A percentile compares a stretch with the other conserved stretches of the same genome.
These are phyloP conservation scores for Kuraishia piskuri DNA, from an alignment of 805 yeast genomes.

Conservation along the genomic window DNA sequence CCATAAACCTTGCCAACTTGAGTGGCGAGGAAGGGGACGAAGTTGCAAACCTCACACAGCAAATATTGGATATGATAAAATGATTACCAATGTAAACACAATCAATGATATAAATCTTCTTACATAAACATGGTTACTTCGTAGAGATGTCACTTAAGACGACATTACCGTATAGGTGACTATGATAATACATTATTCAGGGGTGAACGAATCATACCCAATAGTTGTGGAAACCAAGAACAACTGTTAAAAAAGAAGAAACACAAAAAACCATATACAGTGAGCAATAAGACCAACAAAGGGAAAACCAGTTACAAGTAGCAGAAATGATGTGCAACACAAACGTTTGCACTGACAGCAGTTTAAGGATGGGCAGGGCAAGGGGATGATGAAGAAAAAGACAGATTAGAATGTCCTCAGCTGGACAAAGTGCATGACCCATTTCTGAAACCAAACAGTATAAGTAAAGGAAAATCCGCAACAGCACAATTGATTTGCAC, in stretches of 20 bases:
- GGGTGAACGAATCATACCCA: neutral
- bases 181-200: neutral
- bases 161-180: too few relatives aligned
- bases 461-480: neutral
- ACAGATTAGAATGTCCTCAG: neutral
- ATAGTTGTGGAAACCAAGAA: neutral
- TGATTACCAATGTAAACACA: conserved; percentile 5
- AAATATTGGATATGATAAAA: conserved; percentile 25
- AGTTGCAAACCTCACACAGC: conserved; percentile 26
- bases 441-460: neutral
- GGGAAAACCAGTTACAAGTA: neutral
- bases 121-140: too few relatives aligned
- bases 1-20: conserved; percentile 22
- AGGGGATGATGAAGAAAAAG: neutral
- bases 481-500: neutral
- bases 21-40: conserved; percentile 27
- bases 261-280: neutral
- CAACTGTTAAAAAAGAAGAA: neutral
- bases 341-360: neutral
- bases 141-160: too few relatives aligned
- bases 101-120: too few relatives aligned
- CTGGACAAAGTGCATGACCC: neutral
- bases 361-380: too few relatives aligned
- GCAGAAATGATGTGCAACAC: neutral
- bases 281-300: neutral